Conservation (phyloP, 176 grass and related monocot species). For the Aegilops tauschii region DNA sequence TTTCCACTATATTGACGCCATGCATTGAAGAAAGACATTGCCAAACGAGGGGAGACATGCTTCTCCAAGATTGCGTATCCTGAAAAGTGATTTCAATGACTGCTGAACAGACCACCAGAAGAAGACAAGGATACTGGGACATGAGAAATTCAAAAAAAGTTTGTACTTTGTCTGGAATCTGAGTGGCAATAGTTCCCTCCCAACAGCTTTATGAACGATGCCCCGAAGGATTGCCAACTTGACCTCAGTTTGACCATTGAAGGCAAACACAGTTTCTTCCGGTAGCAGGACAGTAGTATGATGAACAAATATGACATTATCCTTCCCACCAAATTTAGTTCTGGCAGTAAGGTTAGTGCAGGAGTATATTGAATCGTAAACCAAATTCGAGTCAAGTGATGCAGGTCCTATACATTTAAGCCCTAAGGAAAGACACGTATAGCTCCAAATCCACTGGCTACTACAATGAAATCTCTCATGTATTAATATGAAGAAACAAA, state of each 20-base stretch:
- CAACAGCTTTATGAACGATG: neutral
- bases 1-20: constrained; percentile 10
- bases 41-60: neutral
- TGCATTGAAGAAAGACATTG: neutral
- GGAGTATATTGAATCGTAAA: constrained; percentile 6
- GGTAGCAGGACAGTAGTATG: neutral
- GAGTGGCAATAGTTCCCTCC: neutral
- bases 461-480: constrained; percentile 22
- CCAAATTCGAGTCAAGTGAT: constrained; percentile 25
- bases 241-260: constrained; percentile 6
- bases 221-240: neutral
- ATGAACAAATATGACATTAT: constrained; percentile 16
- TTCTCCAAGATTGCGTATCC: neutral
- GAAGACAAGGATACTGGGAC: constrained; percentile 5
- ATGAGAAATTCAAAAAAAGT: neutral
- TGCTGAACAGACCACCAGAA: constrained; percentile 6
- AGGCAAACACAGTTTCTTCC: constrained; percentile 22
- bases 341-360: neutral
- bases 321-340: constrained; percentile 16
- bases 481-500: constrained; percentile 1
- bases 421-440: constrained; percentile 2
- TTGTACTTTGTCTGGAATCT: neutral
- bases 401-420: constrained; percentile 34
- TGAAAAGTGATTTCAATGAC: neutral
- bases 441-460: constrained; percentile 15